These are phyloP conservation scores for Phialemonium atrogriseum DNA, from an alignment of 2,329 filamentous ascomycete species.

Conservation along the genomic window DNA sequence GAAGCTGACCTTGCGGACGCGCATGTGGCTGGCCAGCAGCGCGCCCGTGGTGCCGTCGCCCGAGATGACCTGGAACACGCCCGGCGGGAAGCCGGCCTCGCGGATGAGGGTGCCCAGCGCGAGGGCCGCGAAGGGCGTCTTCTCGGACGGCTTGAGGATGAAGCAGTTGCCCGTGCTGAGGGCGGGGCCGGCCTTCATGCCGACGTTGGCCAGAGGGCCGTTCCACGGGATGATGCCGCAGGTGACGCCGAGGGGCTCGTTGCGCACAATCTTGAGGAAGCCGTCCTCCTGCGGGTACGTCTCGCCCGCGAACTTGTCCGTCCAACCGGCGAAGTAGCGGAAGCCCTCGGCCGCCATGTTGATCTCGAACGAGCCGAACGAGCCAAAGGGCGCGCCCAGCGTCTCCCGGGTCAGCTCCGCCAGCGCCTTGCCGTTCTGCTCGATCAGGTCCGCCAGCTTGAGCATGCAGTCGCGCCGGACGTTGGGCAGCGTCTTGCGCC, in stretches of 20 bases:
- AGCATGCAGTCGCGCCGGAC: conserved; percentile 30
- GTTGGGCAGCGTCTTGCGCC: conserved; percentile 26
- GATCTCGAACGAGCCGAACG: conserved; percentile 50
- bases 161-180: conserved; percentile 35
- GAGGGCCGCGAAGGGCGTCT: conserved; percentile 28
- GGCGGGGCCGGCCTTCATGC: conserved; percentile 31
- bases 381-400: conserved; percentile 40
- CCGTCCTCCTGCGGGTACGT: conserved; percentile 34
- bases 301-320: conserved; percentile 29
- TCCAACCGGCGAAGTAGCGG: conserved; percentile 35
- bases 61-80: conserved; percentile 31
- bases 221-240: conserved; percentile 31
- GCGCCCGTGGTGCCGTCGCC: conserved; percentile 25
- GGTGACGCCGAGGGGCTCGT: conserved; percentile 24
- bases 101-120: conserved; percentile 25
- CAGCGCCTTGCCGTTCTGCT: conserved; percentile 24
- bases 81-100: conserved; percentile 34
- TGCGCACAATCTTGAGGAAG: conserved; percentile 29
- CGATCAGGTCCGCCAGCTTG: conserved; percentile 35
- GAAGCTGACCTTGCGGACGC: conserved; percentile 57
- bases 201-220: conserved; percentile 25
- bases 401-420: conserved; percentile 34
- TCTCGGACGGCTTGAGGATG: conserved; percentile 35
- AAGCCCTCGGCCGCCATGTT: conserved; percentile 49
- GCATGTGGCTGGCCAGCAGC: conserved; percentile 12